Conservation (phyloP, 108 stramenopile genomes). For the Asterionellopsis glacialis region DNA sequence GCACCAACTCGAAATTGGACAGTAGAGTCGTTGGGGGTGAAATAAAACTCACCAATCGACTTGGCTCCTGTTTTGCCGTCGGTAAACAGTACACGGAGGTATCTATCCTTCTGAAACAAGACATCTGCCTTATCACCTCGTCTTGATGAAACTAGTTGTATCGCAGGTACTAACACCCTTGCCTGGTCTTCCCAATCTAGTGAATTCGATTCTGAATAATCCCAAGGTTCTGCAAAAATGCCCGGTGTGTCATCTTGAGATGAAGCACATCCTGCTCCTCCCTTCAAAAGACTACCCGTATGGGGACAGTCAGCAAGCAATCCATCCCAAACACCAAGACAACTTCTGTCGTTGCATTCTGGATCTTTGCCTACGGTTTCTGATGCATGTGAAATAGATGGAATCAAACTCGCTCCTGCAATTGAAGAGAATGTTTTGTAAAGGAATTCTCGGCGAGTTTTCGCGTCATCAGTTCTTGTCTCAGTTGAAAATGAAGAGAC, state of each 20-base stretch:
- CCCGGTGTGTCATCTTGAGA: constrained; percentile 84
- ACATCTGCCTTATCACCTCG: constrained; percentile 47
- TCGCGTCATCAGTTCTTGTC: too few relatives aligned
- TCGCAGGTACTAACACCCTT: constrained; percentile 42
- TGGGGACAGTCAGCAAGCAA: constrained; percentile 76
- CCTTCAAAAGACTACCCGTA: neutral
- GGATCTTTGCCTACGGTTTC: constrained; percentile 83
- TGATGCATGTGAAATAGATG: neutral
- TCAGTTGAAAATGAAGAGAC: too few relatives aligned
- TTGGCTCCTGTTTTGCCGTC: constrained; percentile 56
- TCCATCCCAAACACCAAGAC: constrained; percentile 87
- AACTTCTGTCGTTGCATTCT: constrained; percentile 54
- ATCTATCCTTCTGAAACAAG: constrained; percentile 47
- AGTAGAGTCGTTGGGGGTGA: constrained; percentile 76
- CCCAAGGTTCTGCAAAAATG: constrained; percentile 73
- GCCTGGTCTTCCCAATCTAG: constrained; percentile 49
- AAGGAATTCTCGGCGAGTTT: constrained; percentile 1
- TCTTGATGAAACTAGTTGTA: constrained; percentile 30
- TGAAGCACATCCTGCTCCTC: constrained; percentile 68
- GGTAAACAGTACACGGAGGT: constrained; percentile 56
- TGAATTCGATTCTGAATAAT: constrained; percentile 32
- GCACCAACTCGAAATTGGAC: constrained; percentile 69
- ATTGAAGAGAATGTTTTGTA: neutral
- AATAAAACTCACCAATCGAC: constrained; percentile 80
- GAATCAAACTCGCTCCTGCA: neutral